phyloP scores from a whole-genome alignment of 2,329 filamentous ascomycete species.

The Pestalotiopsis sp. region DNA sequence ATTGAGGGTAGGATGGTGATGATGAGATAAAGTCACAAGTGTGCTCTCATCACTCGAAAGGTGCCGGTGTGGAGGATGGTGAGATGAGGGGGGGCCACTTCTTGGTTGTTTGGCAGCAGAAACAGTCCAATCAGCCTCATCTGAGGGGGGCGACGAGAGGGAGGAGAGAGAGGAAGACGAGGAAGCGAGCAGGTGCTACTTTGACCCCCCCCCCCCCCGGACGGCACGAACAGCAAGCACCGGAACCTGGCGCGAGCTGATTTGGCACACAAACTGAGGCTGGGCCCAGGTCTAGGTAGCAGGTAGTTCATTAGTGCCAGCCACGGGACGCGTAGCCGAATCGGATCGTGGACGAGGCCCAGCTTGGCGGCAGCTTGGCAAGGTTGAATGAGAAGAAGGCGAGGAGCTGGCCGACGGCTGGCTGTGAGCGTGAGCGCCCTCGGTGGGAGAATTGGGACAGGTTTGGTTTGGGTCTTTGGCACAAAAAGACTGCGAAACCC shows the following conservation, averaged over 20 bases:
- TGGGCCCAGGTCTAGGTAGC: neutral
- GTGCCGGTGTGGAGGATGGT: neutral
- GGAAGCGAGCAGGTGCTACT: neutral
- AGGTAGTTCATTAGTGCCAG: neutral
- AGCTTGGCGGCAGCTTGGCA: neutral
- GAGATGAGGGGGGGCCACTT: neutral
- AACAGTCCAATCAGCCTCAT: constrained; percentile 4
- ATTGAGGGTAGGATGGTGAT: neutral
- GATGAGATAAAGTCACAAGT: neutral
- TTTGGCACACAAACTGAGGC: neutral
- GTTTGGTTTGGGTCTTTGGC: neutral
- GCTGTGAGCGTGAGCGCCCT: too few relatives aligned
- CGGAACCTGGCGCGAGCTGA: neutral
- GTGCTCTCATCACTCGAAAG: neutral
- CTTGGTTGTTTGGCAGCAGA: neutral
- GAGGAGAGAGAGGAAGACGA: neutral
- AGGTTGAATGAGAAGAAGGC: neutral
- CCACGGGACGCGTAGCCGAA: neutral
- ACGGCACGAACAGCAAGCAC: neutral
- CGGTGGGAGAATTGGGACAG: too few relatives aligned
- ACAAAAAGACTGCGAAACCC: neutral
- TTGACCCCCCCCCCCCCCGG: neutral
- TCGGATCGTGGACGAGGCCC: neutral
- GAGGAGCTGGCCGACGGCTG: neutral
- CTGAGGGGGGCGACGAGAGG: neutral